Evolutionary conservation across 179 eudicot species (phyloP).

Genomic region (Heliamphora pulchella): DNA sequence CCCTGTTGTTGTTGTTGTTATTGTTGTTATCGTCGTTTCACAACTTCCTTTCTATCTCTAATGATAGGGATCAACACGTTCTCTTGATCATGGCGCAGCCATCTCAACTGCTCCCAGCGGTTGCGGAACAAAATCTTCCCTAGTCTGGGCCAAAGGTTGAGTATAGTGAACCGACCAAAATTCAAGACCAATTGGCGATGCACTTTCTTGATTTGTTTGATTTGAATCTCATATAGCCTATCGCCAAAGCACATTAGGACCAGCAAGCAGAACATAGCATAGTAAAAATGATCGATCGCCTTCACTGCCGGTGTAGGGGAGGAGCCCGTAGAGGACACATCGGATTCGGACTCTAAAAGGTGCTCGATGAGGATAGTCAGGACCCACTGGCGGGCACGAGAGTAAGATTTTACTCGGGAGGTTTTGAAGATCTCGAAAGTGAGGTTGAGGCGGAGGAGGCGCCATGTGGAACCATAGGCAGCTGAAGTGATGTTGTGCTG

Average conservation of each 20-base stretch:
- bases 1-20: not conserved
- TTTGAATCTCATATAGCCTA: conserved; percentile 25
- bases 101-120: conserved; percentile 27
- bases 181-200: conserved; percentile 23
- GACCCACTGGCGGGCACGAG: conserved; percentile 34
- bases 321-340: not conserved
- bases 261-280: conserved; percentile 36
- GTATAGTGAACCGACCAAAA: conserved; percentile 20
- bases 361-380: conserved; percentile 18
- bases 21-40: not conserved
- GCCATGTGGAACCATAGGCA: conserved; percentile 34
- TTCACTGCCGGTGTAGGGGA: not conserved
- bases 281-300: conserved; percentile 32
- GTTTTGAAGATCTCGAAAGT: conserved; percentile 36
- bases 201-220: conserved; percentile 22
- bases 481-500: conserved; percentile 32
- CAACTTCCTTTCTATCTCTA: conserved; percentile 18
- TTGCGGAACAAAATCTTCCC: conserved; percentile 31
- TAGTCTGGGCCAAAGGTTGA: conserved; percentile 29
- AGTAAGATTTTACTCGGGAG: conserved; percentile 30
- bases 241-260: conserved; percentile 46
- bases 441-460: conserved; percentile 39
- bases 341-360: conserved; percentile 4
- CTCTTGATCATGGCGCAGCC: conserved; percentile 20
- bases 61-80: conserved; percentile 29